Percentiles rank a stretch among this genome's conserved stretches.
These are phyloP conservation scores for Rhodotorula kratochvilovae DNA, from an alignment of 768 basidiomycete genomes.

Conservation along the genomic window DNA sequence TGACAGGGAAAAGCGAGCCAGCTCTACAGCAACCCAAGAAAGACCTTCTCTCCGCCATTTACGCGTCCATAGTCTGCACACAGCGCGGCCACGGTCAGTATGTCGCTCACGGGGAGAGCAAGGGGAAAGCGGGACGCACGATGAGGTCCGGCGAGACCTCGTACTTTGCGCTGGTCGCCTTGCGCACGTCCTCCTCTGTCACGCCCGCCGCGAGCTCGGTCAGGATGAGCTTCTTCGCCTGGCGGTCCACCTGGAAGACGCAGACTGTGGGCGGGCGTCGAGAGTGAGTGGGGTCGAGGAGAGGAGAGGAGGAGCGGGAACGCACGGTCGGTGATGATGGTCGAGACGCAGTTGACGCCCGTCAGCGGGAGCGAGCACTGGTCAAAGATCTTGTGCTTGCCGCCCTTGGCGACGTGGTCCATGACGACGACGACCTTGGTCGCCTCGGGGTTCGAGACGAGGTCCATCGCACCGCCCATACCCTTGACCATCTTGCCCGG, in stretches of 20 bases:
- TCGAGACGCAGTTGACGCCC: constrained; percentile 78
- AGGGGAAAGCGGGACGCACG: not conserved
- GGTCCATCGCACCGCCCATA: constrained; percentile 70
- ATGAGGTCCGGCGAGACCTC: constrained; percentile 45
- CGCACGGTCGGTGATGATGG: constrained; percentile 86
- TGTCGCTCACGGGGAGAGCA: too few relatives aligned
- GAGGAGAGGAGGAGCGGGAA: not conserved
- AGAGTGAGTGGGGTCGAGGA: not conserved
- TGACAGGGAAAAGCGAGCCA: not conserved
- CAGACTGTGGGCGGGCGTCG: constrained; percentile 30
- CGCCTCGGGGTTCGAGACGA: constrained; percentile 79
- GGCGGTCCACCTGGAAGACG: constrained; percentile 81
- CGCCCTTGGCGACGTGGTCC: constrained; percentile 85
- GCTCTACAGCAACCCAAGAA: not conserved
- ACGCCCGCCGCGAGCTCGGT: constrained; percentile 80
- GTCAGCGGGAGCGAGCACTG: constrained; percentile 80
- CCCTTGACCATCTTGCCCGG: constrained; percentile 74
- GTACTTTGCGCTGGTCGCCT: constrained; percentile 83
- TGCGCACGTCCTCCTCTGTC: constrained; percentile 72
- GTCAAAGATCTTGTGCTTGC: constrained; percentile 74
- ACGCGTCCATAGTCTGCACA: constrained; percentile 12
- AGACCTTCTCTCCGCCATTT: too few relatives aligned
- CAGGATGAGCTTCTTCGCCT: constrained; percentile 65
- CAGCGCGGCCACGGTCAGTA: not conserved
- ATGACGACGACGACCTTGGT: constrained; percentile 57